phyloP scores from a whole-genome alignment of 352 stramenopile genomes.

The Globisporangium cylindrosporum region DNA sequence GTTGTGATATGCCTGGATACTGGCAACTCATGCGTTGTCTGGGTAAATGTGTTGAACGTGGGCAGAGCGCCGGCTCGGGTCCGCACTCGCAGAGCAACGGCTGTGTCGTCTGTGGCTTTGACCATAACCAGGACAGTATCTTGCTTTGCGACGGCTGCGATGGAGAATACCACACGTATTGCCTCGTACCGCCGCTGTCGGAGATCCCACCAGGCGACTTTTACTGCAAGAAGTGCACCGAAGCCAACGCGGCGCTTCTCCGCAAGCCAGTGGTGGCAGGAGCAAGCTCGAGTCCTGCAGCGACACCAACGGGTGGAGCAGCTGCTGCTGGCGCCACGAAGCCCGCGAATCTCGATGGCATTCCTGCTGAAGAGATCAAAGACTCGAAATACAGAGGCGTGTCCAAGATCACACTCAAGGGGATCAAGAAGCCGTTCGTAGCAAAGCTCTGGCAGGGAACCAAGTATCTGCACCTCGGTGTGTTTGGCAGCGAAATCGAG shows the following conservation, averaged over 20 bases:
- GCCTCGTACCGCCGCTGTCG: slow-evolving; percentile 63
- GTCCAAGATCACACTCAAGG: slow-evolving; percentile 76
- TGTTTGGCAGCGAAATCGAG: slow-evolving; percentile 75
- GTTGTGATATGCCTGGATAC: neutral
- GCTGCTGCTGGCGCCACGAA: slow-evolving; percentile 10
- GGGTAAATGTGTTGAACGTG: neutral
- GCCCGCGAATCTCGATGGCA: slow-evolving; percentile 11
- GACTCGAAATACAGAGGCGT: slow-evolving; percentile 80
- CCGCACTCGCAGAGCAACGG: slow-evolving; percentile 40
- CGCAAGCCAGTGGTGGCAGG: slow-evolving; percentile 34
- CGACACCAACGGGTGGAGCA: neutral
- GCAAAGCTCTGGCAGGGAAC: slow-evolving; percentile 63
- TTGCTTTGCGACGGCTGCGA: slow-evolving; percentile 83
- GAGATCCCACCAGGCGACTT: slow-evolving; percentile 81
- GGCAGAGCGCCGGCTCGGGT: slow-evolving; percentile 4
- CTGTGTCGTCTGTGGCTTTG: slow-evolving; percentile 64
- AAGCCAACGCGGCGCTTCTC: slow-evolving; percentile 35
- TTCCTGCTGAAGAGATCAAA: slow-evolving; percentile 43
- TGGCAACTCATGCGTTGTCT: neutral
- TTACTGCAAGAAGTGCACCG: slow-evolving; percentile 74
- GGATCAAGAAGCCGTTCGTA: slow-evolving; percentile 80
- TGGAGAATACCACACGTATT: slow-evolving; percentile 86
- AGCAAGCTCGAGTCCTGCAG: neutral
- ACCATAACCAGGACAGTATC: slow-evolving; percentile 80
- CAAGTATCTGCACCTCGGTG: slow-evolving; percentile 69